A percentile compares a stretch with the other conserved stretches of the same genome.
Conservation (phyloP, 2,329 filamentous ascomycete genomes). For the Microascus cirrosus region DNA sequence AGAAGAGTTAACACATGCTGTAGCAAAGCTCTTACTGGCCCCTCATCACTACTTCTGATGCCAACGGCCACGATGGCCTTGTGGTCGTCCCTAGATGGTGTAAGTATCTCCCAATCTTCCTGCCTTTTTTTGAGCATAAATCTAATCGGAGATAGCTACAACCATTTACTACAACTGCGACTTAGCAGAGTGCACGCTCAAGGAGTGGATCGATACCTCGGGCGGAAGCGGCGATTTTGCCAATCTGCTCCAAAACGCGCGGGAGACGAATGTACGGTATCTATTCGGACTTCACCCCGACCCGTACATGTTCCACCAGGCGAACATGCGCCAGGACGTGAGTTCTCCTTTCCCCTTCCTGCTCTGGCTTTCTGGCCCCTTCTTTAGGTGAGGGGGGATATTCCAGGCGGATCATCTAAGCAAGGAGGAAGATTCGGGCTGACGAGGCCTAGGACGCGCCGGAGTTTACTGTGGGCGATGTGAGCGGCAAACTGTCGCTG, state of each 20-base stretch:
- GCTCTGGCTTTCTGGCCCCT: too few species aligned
- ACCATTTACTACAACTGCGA: slow-evolving; percentile 57
- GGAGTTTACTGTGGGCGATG: slow-evolving; percentile 34
- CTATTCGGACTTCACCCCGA: slow-evolving; percentile 44
- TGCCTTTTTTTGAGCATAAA: background rate
- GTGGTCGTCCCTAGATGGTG: slow-evolving; percentile 45
- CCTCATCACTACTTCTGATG: slow-evolving; percentile 34
- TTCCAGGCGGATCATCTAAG: background rate
- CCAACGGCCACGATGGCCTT: slow-evolving; percentile 43
- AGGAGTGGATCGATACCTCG: slow-evolving; percentile 51
- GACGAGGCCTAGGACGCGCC: slow-evolving; percentile 23
- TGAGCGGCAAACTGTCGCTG: slow-evolving; percentile 34
- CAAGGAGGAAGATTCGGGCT: background rate
- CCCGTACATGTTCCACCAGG: slow-evolving; percentile 52
- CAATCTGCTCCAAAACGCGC: slow-evolving; percentile 37
- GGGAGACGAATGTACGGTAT: slow-evolving; percentile 41
- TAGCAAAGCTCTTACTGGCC: slow-evolving; percentile 40
- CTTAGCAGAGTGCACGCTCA: slow-evolving; percentile 39
- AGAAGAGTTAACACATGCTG: background rate
- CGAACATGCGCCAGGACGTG: slow-evolving; percentile 38
- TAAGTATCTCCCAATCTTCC: background rate
- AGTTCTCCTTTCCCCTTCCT: background rate
- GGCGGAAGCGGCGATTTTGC: slow-evolving; percentile 40
- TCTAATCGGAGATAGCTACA: slow-evolving; percentile 23
- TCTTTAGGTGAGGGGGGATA: too few species aligned